Base-by-base conservation (phyloP, 345 rosid species). In the Euphorbia peplus region DNA sequence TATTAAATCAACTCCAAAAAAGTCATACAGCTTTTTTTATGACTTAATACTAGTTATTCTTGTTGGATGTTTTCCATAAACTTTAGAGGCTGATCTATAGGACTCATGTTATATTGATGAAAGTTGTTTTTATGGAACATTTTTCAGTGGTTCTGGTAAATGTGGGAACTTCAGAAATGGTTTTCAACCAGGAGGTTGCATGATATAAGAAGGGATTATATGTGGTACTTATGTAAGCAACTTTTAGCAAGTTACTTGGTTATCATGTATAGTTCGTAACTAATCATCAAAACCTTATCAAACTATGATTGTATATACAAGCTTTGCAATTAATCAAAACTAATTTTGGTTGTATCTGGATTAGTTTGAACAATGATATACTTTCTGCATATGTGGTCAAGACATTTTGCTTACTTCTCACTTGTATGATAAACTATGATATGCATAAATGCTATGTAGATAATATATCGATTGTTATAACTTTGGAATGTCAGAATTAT, bases 11-110 rank as follows among this genome's bases (percentile, higher is more conserved):
- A 22, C 42, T 42, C 32, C 32, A 41, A 41, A 14, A 62, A 62
- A 42, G n/a, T 68, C 70, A 26, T 61, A 35, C 8, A 21, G n/a
- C 4, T 5, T 11, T 29, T 72, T 61, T 64, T 39, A n/a, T 44
- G 1, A 18, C 59, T 54, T 63, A 32, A 30, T 39, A 8, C 42
- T 10, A 11, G 28, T 2, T 44, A 21, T 15, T 44, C 22, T 22
- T 44, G 30, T 63, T 44, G 35, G 16, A 63, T 44, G 66, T 53
- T 3, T n/a, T n/a, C 21, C 22, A 6, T 10, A 24, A 24, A 18
- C 52, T 62, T 42, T 11, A 41, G n/a, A 42, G 41, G 51, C 66
- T 42, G 51, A 21, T 56, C 13, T 8, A 26, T 12, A 11, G 28
- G 60, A 60, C 13, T 30, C 19, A 4, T 0, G n/a, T n/a, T 8